A percentile compares a stretch with the other conserved stretches of the same genome.
Conservation (phyloP, 169 alveolate species). For the Hepatocystis sp. region DNA sequence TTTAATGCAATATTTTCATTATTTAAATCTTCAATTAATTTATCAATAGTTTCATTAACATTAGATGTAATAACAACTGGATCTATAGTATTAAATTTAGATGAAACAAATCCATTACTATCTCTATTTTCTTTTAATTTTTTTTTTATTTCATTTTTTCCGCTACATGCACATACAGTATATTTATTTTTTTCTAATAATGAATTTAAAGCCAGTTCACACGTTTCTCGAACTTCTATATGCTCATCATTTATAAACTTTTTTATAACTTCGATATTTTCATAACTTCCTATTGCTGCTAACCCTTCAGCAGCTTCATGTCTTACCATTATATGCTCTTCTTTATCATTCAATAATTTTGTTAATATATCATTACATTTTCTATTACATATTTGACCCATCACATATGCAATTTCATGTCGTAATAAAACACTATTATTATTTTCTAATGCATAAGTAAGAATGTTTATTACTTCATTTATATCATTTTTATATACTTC, state of each 20-base stretch:
- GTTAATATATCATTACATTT: conserved; percentile 81
- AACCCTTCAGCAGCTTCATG: conserved; percentile 92
- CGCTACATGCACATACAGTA: conserved; percentile 28
- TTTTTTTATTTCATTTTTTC: conserved; percentile 22
- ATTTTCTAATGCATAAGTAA: conserved; percentile 52
- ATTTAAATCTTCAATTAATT: conserved; percentile 67
- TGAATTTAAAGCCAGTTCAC: conserved; percentile 51
- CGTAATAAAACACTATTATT: conserved; percentile 77
- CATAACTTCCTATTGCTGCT: conserved; percentile 85
- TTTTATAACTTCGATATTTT: conserved; percentile 82
- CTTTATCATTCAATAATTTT: conserved; percentile 83
- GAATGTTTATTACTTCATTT: conserved; percentile 63
- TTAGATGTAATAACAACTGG: conserved; percentile 50
- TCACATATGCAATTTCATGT: conserved; percentile 93
- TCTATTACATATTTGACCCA: conserved; percentile 90
- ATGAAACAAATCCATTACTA: conserved; percentile 57
- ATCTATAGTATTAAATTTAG: conserved; percentile 68
- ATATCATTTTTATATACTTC: conserved; percentile 64
- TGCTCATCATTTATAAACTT: conserved; percentile 63
- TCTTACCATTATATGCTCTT: conserved; percentile 91
- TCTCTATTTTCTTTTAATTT: conserved; percentile 19
- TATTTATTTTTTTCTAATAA: conserved; percentile 68
- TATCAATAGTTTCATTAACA: conserved; percentile 27
- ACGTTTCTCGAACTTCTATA: conserved; percentile 47
- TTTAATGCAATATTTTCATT: conserved; percentile 40